These are phyloP conservation scores for Urostyla sp. DNA, from an alignment of 73 alveolate species.

Conservation along the genomic window DNA sequence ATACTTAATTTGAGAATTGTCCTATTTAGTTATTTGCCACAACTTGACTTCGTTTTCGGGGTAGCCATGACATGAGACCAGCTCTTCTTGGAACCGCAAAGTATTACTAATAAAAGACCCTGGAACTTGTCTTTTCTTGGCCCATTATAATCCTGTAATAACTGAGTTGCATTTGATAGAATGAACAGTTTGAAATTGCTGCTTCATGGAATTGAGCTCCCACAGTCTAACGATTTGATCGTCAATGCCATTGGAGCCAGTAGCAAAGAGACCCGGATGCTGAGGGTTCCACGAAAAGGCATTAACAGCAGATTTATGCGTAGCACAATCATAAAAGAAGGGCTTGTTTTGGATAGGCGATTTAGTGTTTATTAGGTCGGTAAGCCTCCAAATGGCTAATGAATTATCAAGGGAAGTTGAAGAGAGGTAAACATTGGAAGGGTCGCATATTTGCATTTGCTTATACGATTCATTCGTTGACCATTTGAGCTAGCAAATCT, in stretches of 20 bases:
- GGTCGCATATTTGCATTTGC: slow-evolving; percentile 18
- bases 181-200: not conserved
- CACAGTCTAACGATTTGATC: slow-evolving; percentile 32
- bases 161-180: slow-evolving; percentile 15
- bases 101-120: not conserved
- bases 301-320: not conserved
- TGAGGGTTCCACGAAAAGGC: slow-evolving; percentile 39
- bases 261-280: slow-evolving; percentile 25
- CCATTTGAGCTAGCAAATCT: slow-evolving; percentile 14
- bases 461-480: slow-evolving; percentile 37
- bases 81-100: slow-evolving; percentile 23
- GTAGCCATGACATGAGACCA: slow-evolving; percentile 20
- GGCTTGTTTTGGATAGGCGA: not conserved
- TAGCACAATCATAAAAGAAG: not conserved
- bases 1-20: not conserved
- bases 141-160: slow-evolving; percentile 8
- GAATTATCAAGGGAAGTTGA: not conserved
- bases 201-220: slow-evolving; percentile 25
- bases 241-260: slow-evolving; percentile 25
- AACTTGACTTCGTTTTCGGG: slow-evolving; percentile 32
- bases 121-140: not conserved
- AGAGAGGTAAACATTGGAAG: slow-evolving; percentile 2
- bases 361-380: not conserved
- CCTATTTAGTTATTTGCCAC: slow-evolving; percentile 29
- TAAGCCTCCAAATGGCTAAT: slow-evolving; percentile 26